Conservation (phyloP, 345 rosid genomes). For the Gossypium mustelinum region DNA sequence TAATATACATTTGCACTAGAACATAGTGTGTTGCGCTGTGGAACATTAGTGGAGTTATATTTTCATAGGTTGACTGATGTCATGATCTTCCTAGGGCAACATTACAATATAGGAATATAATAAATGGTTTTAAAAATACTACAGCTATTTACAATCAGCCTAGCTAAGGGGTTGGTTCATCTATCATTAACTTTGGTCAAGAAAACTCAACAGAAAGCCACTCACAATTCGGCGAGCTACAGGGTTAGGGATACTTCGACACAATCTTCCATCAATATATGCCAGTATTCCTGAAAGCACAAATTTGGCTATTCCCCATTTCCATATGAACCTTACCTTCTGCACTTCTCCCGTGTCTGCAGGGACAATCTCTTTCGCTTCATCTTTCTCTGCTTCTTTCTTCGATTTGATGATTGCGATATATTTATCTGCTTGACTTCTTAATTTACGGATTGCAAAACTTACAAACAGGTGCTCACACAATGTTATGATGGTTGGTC, state of each 20-base stretch:
- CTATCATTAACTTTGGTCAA: conserved; percentile 44
- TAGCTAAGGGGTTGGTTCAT: conserved; percentile 9
- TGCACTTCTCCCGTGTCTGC: conserved; percentile 25
- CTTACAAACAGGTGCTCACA: conserved; percentile 91
- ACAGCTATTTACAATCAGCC: not conserved
- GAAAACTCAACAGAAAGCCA: conserved; percentile 73
- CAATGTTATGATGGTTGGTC: conserved; percentile 69
- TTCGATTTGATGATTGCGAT: conserved; percentile 34
- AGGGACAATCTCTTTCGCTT: conserved; percentile 29
- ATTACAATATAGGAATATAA: not conserved
- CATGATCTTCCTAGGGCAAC: not conserved
- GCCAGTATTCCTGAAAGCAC: conserved; percentile 72
- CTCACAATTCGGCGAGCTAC: conserved; percentile 86
- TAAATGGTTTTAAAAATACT: not conserved
- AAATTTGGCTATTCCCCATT: conserved; percentile 67
- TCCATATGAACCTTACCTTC: conserved; percentile 54
- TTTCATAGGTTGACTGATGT: not conserved
- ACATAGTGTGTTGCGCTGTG: too few species aligned
- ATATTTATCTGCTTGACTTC: conserved; percentile 49
- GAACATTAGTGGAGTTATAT: not conserved
- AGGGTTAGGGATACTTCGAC: conserved; percentile 84
- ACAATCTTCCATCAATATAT: conserved; percentile 81
- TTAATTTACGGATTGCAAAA: conserved; percentile 70
- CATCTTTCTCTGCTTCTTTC: conserved; percentile 26
- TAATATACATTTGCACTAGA: too few species aligned